A percentile compares a stretch with the other conserved stretches of the same genome.
These are phyloP conservation scores for Microdochium nivale DNA, from an alignment of 2,329 filamentous ascomycete genomes.

Conservation along the genomic window DNA sequence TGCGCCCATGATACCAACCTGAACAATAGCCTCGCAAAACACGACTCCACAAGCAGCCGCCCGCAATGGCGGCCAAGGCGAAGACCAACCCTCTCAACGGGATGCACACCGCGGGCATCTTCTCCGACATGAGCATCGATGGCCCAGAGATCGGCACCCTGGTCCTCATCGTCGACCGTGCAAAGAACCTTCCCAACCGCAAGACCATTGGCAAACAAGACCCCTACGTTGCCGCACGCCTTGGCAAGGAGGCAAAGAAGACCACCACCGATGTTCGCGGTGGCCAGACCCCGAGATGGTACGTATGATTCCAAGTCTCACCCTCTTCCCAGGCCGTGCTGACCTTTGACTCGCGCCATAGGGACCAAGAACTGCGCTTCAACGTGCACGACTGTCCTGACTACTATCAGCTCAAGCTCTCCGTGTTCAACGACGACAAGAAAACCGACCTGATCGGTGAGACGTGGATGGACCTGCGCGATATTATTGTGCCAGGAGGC, in stretches of 20 bases:
- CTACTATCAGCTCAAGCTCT: conserved; percentile 92
- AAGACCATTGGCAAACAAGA: conserved; percentile 99
- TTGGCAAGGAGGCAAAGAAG: conserved; percentile 97
- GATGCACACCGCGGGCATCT: conserved; percentile 85
- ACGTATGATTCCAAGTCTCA: conserved; percentile 23
- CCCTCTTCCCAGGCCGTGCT: not conserved
- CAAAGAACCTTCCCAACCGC: conserved; percentile 92
- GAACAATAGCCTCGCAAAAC: not conserved
- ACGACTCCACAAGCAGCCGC: not conserved
- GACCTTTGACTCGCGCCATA: conserved; percentile 26
- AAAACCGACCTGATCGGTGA: conserved; percentile 95
- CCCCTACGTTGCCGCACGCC: conserved; percentile 85
- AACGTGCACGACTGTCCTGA: conserved; percentile 93
- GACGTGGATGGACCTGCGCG: conserved; percentile 75
- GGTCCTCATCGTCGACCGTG: conserved; percentile 84
- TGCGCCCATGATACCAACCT: not conserved
- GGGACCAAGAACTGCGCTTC: conserved; percentile 97
- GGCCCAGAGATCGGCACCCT: conserved; percentile 90
- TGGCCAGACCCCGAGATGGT: conserved; percentile 95
- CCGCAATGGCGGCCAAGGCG: conserved; percentile 25
- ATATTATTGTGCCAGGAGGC: conserved; percentile 75
- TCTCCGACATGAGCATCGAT: conserved; percentile 86
- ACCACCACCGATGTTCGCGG: conserved; percentile 89
- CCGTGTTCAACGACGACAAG: conserved; percentile 97
- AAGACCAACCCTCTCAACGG: conserved; percentile 49